Conservation (phyloP, 176 grass and related monocot genomes). For the Dendrocalamus sinicus region DNA sequence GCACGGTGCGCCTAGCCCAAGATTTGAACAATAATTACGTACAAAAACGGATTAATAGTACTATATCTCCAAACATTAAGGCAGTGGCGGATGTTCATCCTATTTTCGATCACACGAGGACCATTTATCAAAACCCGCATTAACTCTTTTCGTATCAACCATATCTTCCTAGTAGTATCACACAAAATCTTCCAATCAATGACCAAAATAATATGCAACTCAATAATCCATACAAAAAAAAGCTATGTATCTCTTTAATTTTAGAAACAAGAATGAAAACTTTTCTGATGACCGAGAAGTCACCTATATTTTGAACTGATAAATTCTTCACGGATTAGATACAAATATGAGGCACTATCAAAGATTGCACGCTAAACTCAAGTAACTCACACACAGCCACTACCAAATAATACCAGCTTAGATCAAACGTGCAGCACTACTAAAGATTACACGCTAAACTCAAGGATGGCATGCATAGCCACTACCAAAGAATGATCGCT, state of each 20-base stretch:
- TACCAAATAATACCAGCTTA: too few species aligned
- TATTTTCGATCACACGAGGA: slow-evolving; percentile 7
- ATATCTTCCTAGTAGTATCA: not conserved
- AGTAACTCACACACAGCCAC: too few species aligned
- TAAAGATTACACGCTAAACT: too few species aligned
- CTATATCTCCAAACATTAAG: not conserved
- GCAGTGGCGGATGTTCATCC: not conserved
- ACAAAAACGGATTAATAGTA: not conserved
- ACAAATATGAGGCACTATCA: not conserved
- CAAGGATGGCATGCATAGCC: too few species aligned
- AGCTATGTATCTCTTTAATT: too few species aligned
- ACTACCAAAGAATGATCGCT: too few species aligned
- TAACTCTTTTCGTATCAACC: not conserved
- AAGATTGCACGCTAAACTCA: too few species aligned
- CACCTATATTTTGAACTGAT: too few species aligned
- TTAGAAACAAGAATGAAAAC: not conserved
- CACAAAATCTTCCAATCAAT: not conserved
- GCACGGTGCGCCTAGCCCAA: not conserved
- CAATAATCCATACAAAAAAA: not conserved
- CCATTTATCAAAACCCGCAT: not conserved
- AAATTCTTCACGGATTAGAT: not conserved
- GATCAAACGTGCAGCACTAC: too few species aligned
- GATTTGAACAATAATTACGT: not conserved
- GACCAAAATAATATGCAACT: not conserved
- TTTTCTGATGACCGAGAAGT: not conserved